Evolutionary conservation across 2,329 filamentous ascomycete genomes (phyloP), one percentile per base, ranked within the genome.

Genomic region (Pseudogymnoascus sp.): DNA sequence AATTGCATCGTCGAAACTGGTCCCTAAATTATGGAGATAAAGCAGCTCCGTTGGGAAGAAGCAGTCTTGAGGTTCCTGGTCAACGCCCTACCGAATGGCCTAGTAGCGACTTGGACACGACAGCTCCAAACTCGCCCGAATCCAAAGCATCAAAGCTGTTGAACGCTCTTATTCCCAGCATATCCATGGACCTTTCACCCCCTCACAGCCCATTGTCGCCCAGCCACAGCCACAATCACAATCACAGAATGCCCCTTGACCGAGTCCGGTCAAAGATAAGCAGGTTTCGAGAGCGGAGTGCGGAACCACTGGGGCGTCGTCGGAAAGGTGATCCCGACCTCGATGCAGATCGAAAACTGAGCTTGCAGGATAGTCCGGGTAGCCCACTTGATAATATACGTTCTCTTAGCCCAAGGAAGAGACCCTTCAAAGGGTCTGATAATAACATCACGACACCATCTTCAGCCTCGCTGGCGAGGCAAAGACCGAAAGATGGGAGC

Each of bases 171-270:
- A 80, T 87, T 60, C 84, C 84, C 3, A 81, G 80, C 11, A 82
- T 87, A 64, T 82, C 82, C 22, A 80, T 83, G 66, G 86, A 89
- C 62, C 72, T 88, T 7, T 89, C 88, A 3, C 82, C 86, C 1
- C 77, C 80, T 3, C 79, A 78, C 6, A 91, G 86, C 1, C 77
- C 78, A 2, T 91, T 89, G 5, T 88, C 88, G 30, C 45, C 45
- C 9, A 55, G 8, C 16, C 45, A 55, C 25, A 76, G 78, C 0
- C 82, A 86, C 9, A 55, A 8, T 8, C 45, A 55, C 25, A 76
- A 78, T 0, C 82, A 86, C 60, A 88, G 84, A 61, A 81, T 83
- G 0, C 41, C 69, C n/a, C 70, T 79, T 11, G 75, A 76, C 33
- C 74, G 69, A 16, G 72, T 78, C 33, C 73, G 74, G 11, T 74